These are phyloP conservation scores for Funneliformis geosporum DNA, from an alignment of 192 early-diverging fungal species.

Conservation along the genomic window DNA sequence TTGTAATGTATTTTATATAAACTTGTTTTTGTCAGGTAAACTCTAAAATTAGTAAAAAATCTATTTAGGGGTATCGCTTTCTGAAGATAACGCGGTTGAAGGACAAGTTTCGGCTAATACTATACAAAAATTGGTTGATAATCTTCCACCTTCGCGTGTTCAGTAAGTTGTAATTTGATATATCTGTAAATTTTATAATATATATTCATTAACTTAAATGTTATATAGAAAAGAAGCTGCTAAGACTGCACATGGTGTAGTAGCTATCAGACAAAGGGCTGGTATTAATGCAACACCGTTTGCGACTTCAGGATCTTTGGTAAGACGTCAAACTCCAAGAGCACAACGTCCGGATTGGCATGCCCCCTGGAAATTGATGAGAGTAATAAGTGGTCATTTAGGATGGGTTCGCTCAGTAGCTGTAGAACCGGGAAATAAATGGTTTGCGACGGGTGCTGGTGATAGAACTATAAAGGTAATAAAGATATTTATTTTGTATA, in stretches of 20 bases:
- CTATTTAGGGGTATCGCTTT: conserved; percentile 6
- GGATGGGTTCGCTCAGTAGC: conserved; percentile 95
- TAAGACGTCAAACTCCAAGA: conserved; percentile 55
- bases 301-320: conserved; percentile 50
- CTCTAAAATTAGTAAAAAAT: background rate
- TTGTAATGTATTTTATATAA: background rate
- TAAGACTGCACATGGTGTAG: conserved; percentile 15
- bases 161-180: background rate
- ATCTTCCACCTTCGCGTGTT: conserved; percentile 14
- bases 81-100: conserved; percentile 9
- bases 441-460: conserved; percentile 98
- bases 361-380: conserved; percentile 98
- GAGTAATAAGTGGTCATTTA: conserved; percentile 95
- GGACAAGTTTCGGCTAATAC: conserved; percentile 15
- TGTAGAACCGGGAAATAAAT: conserved; percentile 94
- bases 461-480: conserved; percentile 96
- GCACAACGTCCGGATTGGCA: conserved; percentile 86
- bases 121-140: conserved; percentile 18
- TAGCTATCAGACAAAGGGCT: conserved; percentile 23
- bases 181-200: background rate
- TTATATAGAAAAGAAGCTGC: conserved; percentile 25
- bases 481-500: conserved; percentile 29
- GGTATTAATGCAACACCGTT: conserved; percentile 47
- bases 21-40: too few species aligned
- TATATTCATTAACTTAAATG: background rate